Conservation (phyloP, 2,329 filamentous ascomycete genomes). For the Beauveria asiatica region DNA sequence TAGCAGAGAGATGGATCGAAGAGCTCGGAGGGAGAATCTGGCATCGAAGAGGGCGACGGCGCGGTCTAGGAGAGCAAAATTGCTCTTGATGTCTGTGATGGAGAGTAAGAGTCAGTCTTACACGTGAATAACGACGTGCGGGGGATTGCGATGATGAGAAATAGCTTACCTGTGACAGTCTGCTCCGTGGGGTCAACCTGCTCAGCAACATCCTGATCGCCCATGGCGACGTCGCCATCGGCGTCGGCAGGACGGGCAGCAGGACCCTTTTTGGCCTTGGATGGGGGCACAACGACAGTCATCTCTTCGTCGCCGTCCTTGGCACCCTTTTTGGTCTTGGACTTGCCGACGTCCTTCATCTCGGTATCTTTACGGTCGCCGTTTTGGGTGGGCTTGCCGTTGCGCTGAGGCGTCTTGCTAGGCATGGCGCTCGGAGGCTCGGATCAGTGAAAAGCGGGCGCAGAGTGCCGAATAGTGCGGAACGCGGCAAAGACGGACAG, state of each 20-base stretch:
- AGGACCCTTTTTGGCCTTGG: slow-evolving; percentile 54
- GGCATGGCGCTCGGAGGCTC: slow-evolving; percentile 43
- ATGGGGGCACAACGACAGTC: slow-evolving; percentile 70
- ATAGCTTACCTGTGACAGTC: slow-evolving; percentile 47
- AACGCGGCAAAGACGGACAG: not conserved
- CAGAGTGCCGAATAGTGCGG: not conserved
- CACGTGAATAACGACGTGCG: slow-evolving; percentile 13
- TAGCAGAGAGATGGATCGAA: slow-evolving; percentile 91
- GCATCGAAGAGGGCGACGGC: slow-evolving; percentile 90
- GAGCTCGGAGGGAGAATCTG: slow-evolving; percentile 85
- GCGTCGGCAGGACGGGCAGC: slow-evolving; percentile 50
- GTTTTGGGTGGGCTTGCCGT: slow-evolving; percentile 63
- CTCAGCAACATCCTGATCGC: slow-evolving; percentile 49
- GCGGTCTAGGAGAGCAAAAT: slow-evolving; percentile 84
- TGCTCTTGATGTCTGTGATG: slow-evolving; percentile 78
- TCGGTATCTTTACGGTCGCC: slow-evolving; percentile 58
- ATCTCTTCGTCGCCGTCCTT: slow-evolving; percentile 71
- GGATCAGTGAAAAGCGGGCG: not conserved
- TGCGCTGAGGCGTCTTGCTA: slow-evolving; percentile 64
- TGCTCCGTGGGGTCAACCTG: slow-evolving; percentile 52
- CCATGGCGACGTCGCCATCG: slow-evolving; percentile 66
- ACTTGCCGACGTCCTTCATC: slow-evolving; percentile 61
- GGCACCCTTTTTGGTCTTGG: slow-evolving; percentile 53
- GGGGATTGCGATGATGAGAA: not conserved
- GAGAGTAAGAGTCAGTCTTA: slow-evolving; percentile 9